phyloP scores from a whole-genome alignment of 2,329 filamentous ascomycete genomes.

The Thermomyces lanuginosus region DNA sequence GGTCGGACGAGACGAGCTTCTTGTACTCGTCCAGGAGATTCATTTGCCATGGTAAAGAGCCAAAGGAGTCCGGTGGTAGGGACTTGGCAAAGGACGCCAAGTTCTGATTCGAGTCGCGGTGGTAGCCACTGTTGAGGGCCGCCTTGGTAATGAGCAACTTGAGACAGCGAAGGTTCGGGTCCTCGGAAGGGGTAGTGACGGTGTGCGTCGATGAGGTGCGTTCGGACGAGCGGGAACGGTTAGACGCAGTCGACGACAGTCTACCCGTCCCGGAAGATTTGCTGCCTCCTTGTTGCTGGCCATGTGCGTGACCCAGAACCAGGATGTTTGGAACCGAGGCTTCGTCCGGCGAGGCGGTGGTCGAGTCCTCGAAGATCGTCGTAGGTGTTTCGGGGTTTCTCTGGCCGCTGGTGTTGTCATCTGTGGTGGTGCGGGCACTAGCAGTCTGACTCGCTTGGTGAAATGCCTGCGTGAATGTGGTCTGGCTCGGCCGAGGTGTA shows the following conservation, averaged over 20 bases:
- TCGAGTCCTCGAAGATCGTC: conserved; percentile 86
- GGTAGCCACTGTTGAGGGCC: conserved; percentile 69
- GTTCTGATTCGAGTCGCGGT: conserved; percentile 40
- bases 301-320: conserved; percentile 56
- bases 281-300: conserved; percentile 25
- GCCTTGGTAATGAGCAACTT: conserved; percentile 71
- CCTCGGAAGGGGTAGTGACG: conserved; percentile 39
- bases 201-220: conserved; percentile 31
- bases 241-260: conserved; percentile 63
- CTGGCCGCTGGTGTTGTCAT: conserved; percentile 13
- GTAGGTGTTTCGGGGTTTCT: conserved; percentile 68
- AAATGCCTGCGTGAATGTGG: conserved; percentile 48
- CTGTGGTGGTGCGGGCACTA: conserved; percentile 10
- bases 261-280: conserved; percentile 65
- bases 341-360: conserved; percentile 68
- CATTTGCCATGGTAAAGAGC: conserved; percentile 51
- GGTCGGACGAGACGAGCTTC: conserved; percentile 58
- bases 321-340: conserved; percentile 73
- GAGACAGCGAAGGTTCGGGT: conserved; percentile 59
- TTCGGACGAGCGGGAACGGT: conserved; percentile 52
- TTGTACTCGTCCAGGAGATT: conserved; percentile 64
- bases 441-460: conserved; percentile 34
- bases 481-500: conserved; percentile 67
- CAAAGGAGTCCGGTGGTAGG: conserved; percentile 63
- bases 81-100: conserved; percentile 62